phyloP scores from a whole-genome alignment of 148 eudicot genomes.

The Rhododendron kiyosumense region DNA sequence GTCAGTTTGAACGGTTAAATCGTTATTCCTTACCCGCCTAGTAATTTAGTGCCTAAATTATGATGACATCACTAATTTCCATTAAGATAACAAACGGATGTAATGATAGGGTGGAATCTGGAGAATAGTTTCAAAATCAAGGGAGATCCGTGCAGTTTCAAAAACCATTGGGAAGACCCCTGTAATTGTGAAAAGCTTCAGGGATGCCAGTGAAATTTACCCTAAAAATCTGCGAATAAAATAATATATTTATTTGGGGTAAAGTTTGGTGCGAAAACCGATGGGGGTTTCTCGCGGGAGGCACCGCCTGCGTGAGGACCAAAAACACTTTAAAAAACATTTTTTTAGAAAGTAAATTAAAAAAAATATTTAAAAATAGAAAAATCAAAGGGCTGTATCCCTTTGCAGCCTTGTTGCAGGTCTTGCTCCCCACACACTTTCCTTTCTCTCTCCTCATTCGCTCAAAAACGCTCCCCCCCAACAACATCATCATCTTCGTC shows the following conservation, averaged over 20 bases:
- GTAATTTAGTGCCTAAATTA: no score
- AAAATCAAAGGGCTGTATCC: background rate
- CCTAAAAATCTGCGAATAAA: background rate
- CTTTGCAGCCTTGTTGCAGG: constrained; percentile 4
- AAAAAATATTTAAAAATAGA: background rate
- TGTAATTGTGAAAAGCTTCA: background rate
- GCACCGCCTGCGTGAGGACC: constrained; percentile 21
- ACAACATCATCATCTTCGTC: no score
- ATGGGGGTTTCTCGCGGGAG: constrained; percentile 24
- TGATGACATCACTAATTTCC: no score
- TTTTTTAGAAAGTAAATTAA: background rate
- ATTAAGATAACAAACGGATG: no score
- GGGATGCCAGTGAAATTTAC: no score
- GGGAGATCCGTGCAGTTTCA: no score
- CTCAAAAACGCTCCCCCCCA: background rate
- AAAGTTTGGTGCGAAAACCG: constrained; percentile 8
- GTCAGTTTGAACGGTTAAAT: no score
- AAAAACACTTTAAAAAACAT: background rate
- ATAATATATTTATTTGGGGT: background rate
- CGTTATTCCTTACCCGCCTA: no score
- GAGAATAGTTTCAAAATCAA: no score
- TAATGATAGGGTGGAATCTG: no score
- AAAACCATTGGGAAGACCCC: no score
- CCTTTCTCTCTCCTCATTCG: background rate
- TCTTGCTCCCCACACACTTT: background rate